Conservation (phyloP, 179 eudicot species). For the Heliamphora pulchella region DNA sequence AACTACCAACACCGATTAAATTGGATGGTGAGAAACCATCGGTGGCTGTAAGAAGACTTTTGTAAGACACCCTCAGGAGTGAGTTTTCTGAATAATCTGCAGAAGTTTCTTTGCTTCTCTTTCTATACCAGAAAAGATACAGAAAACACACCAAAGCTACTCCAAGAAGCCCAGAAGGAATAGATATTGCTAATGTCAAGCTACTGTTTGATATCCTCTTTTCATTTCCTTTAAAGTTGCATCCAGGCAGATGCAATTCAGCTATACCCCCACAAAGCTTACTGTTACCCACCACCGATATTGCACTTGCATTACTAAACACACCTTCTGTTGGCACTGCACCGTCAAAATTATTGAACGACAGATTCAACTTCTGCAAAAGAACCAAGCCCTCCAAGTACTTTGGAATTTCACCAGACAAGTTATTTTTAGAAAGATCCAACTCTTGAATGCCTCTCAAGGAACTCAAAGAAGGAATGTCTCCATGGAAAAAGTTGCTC, state of each 20-base stretch:
- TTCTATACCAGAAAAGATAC: background rate
- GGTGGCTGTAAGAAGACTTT: constrained; percentile 3
- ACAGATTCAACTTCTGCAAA: background rate
- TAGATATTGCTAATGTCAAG: background rate
- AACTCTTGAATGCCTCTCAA: background rate
- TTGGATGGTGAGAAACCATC: constrained; percentile 11
- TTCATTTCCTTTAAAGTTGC: background rate
- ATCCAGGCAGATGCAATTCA: background rate
- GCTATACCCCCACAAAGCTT: constrained; percentile 11
- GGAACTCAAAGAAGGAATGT: background rate
- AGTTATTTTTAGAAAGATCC: background rate
- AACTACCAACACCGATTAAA: constrained; percentile 15
- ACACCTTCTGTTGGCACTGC: constrained; percentile 5
- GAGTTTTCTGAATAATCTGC: background rate
- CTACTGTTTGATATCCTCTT: background rate
- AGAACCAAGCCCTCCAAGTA: background rate
- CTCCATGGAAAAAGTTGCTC: background rate
- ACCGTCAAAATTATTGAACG: constrained; percentile 2
- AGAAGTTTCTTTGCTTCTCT: background rate
- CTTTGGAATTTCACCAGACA: background rate
- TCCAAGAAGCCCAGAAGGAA: background rate
- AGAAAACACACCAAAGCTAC: background rate
- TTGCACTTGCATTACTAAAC: background rate
- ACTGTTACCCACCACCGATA: background rate
- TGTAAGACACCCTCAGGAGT: background rate